phyloP scores from a whole-genome alignment of 176 grass and related monocot genomes.

The Cymbopogon citratus region DNA sequence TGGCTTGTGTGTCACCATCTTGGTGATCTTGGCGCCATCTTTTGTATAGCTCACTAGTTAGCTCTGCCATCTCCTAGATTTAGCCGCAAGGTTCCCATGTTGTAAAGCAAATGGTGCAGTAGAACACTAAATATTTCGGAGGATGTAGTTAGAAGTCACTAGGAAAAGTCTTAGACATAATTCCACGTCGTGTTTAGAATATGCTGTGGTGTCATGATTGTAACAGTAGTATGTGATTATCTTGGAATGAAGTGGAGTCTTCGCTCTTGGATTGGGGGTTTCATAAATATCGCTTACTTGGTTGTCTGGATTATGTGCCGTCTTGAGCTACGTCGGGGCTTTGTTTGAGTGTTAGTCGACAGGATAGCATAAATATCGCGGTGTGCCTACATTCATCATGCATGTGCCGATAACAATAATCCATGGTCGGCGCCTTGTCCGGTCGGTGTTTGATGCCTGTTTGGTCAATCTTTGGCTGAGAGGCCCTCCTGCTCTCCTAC shows the following conservation, averaged over 20 bases:
- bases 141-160: not conserved
- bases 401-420: slow-evolving; percentile 19
- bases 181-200: not conserved
- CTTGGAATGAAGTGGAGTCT: not conserved
- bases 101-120: not conserved
- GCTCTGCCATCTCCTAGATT: not conserved
- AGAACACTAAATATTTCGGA: not conserved
- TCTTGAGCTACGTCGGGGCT: not conserved
- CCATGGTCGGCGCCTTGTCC: slow-evolving; percentile 8
- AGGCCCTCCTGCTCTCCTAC: not conserved
- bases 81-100: not conserved
- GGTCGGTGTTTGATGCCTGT: slow-evolving; percentile 13
- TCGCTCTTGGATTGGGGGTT: not conserved
- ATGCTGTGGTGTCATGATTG: not conserved
- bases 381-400: not conserved
- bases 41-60: not conserved
- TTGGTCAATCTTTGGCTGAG: not conserved
- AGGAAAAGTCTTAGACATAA: not conserved
- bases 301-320: not conserved
- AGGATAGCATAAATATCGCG: not conserved
- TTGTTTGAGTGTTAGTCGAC: not conserved
- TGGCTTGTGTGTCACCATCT: not conserved
- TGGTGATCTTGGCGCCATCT: not conserved
- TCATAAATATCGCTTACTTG: not conserved
- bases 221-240: not conserved